phyloP scores from a whole-genome alignment of 2,329 filamentous ascomycete species.

The Arachnopeziza araneosa region DNA sequence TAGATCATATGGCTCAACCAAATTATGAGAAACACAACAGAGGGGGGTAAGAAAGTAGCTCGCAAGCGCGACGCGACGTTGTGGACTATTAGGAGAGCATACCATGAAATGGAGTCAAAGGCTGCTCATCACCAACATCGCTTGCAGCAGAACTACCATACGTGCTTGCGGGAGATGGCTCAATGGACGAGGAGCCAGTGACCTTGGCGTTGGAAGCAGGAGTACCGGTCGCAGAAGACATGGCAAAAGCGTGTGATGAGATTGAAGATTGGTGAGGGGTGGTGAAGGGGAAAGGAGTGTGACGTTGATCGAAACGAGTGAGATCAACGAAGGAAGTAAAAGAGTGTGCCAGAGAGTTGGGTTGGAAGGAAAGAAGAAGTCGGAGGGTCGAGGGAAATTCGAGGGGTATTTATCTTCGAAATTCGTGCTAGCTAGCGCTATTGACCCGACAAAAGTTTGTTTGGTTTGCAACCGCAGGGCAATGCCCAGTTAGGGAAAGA shows the following conservation, averaged over 20 bases:
- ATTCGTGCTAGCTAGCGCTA: not conserved
- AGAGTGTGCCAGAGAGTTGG: not conserved
- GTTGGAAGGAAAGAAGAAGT: not conserved
- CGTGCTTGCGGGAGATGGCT: slow-evolving; percentile 25
- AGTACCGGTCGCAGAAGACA: not conserved
- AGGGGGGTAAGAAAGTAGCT: not conserved
- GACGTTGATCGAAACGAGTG: not conserved
- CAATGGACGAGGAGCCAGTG: not conserved
- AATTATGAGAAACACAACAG: not conserved
- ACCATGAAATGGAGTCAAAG: slow-evolving; percentile 20
- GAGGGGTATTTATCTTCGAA: not conserved
- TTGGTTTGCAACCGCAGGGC: not conserved
- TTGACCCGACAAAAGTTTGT: not conserved
- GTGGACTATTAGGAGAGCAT: slow-evolving; percentile 1
- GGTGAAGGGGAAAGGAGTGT: not conserved
- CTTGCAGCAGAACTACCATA: slow-evolving; percentile 21
- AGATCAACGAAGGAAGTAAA: not conserved
- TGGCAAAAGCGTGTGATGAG: not conserved
- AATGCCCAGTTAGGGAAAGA: not conserved
- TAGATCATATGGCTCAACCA: not conserved
- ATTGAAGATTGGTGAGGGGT: not conserved
- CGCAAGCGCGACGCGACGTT: not conserved
- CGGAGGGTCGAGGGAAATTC: not conserved
- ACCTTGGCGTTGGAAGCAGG: not conserved
- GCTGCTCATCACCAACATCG: slow-evolving; percentile 15